These are phyloP conservation scores for Iberis amara DNA, from an alignment of 441 rosid genomes.

Conservation along the genomic window DNA sequence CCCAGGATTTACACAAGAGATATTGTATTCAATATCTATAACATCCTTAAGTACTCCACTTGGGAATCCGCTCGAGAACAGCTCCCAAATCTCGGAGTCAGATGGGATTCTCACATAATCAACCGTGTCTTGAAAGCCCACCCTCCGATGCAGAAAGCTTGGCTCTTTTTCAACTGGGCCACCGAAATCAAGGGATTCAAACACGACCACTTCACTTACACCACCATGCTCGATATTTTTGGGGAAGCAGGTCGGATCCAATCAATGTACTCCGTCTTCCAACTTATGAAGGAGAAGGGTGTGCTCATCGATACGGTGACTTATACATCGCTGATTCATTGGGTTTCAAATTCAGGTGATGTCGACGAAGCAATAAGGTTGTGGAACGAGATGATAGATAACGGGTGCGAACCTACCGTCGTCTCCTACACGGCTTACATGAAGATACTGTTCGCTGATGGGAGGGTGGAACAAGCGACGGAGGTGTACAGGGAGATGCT, in stretches of 20 bases:
- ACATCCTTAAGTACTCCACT: conserved; percentile 54
- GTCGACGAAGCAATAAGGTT: conserved; percentile 53
- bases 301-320: conserved; percentile 60
- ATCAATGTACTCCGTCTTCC: conserved; percentile 56
- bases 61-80: conserved; percentile 72
- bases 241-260: conserved; percentile 80
- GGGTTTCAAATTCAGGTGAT: conserved; percentile 64
- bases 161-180: conserved; percentile 87
- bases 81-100: conserved; percentile 38
- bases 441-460: conserved; percentile 62
- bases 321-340: conserved; percentile 70
- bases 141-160: conserved; percentile 88
- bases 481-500: conserved; percentile 72
- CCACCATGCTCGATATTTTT: conserved; percentile 88
- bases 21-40: conserved; percentile 47
- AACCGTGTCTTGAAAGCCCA: conserved; percentile 72
- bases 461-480: conserved; percentile 54
- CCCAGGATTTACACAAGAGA: conserved; percentile 56
- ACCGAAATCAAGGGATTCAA: conserved; percentile 48
- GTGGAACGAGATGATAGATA: conserved; percentile 61
- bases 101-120: conserved; percentile 79
- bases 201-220: conserved; percentile 81
- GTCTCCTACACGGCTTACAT: conserved; percentile 76
- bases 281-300: conserved; percentile 63
- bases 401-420: conserved; percentile 48